phyloP scores from a whole-genome alignment of 2,329 filamentous ascomycete genomes.

The Nakataea oryzae region DNA sequence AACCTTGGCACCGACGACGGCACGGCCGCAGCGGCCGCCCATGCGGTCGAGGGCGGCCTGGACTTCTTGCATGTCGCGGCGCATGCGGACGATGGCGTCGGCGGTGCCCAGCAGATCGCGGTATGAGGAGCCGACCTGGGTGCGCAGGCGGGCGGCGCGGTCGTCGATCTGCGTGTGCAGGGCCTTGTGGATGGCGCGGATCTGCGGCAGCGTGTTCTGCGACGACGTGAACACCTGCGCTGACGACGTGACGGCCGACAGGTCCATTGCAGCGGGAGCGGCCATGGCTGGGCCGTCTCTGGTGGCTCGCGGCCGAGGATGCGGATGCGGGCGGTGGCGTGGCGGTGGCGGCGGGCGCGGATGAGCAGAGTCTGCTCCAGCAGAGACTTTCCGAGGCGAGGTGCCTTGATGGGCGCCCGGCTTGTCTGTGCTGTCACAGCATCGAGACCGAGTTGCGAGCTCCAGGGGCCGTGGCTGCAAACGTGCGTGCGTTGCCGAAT shows the following conservation, averaged over 20 bases:
- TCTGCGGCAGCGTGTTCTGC: constrained; percentile 50
- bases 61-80: constrained; percentile 61
- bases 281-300: constrained; percentile 14
- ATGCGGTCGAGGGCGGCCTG: constrained; percentile 63
- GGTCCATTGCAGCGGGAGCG: constrained; percentile 32
- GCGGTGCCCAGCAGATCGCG: constrained; percentile 85
- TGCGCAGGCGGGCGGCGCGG: constrained; percentile 50
- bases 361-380: neutral
- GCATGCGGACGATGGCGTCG: constrained; percentile 89
- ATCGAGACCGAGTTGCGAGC: neutral
- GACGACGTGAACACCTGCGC: constrained; percentile 39
- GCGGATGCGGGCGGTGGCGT: too few relatives aligned
- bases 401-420: neutral
- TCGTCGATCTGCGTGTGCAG: constrained; percentile 51
- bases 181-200: constrained; percentile 50
- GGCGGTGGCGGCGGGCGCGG: too few relatives aligned
- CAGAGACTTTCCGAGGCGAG: neutral
- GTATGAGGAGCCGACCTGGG: constrained; percentile 60
- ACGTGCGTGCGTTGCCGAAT: neutral
- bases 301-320: neutral
- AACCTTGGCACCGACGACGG: constrained; percentile 54
- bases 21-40: constrained; percentile 66
- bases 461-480: neutral
- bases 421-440: neutral
- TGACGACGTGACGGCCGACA: constrained; percentile 35